Evolutionary conservation across 305 asterid species (phyloP).

Genomic region (Fraxinus sp.): DNA sequence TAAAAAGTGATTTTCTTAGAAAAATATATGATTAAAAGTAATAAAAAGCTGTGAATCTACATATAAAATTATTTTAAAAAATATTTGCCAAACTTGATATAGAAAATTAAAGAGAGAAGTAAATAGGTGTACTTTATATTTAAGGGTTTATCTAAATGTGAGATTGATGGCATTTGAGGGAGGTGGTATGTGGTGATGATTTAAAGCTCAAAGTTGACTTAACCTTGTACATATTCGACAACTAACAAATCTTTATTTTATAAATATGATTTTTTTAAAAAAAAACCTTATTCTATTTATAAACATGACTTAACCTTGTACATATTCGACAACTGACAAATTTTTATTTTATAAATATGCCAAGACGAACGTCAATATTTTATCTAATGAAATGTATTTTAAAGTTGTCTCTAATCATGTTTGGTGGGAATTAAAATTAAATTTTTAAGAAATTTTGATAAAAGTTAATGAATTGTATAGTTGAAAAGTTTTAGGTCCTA

Average conservation of each 20-base stretch:
- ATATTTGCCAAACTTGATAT: neutral
- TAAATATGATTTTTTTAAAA: no score
- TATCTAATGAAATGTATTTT: no score
- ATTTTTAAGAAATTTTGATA: no score
- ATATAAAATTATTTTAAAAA: no score
- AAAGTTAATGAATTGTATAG: no score
- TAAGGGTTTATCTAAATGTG: slow-evolving; percentile 25
- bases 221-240: no score
- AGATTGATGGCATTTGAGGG: slow-evolving; percentile 49
- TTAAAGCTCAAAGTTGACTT: slow-evolving; percentile 41
- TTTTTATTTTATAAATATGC: neutral
- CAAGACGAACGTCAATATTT: neutral
- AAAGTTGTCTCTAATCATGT: neutral
- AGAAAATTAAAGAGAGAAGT: neutral
- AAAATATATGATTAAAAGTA: neutral
- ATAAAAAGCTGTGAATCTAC: neutral
- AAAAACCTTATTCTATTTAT: no score
- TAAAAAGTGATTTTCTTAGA: neutral
- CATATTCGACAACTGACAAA: neutral
- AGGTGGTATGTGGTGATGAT: slow-evolving; percentile 58
- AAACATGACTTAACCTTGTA: slow-evolving; percentile 44
- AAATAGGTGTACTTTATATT: neutral
- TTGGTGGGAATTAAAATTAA: no score
- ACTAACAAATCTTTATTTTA: no score
- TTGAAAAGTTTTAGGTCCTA: no score